phyloP scores from a whole-genome alignment of 345 rosid genomes.

The Draba incana region DNA sequence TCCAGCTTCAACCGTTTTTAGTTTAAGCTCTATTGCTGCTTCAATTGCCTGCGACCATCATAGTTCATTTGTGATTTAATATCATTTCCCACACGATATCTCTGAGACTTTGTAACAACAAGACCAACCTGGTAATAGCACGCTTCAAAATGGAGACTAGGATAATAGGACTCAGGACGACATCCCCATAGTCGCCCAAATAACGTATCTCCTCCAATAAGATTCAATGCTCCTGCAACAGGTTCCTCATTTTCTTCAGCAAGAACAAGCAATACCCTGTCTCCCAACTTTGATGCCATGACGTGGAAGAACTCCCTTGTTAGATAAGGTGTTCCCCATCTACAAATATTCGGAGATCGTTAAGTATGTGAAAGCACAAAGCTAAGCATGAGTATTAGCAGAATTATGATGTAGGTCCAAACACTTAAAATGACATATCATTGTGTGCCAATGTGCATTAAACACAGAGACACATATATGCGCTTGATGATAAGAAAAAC shows the following conservation, averaged over 20 bases:
- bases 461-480: not conserved
- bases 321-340: slow-evolving; percentile 97
- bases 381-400: slow-evolving; percentile 20
- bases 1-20: slow-evolving; percentile 90
- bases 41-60: slow-evolving; percentile 70
- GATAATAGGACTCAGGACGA: slow-evolving; percentile 72
- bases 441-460: not conserved
- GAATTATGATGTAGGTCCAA: not conserved
- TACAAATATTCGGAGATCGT: slow-evolving; percentile 35
- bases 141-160: slow-evolving; percentile 92
- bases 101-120: slow-evolving; percentile 5
- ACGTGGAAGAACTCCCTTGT: slow-evolving; percentile 84
- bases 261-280: slow-evolving; percentile 67
- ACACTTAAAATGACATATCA: not conserved
- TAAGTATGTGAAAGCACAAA: slow-evolving; percentile 6
- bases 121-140: slow-evolving; percentile 91
- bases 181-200: slow-evolving; percentile 99
- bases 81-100: not conserved
- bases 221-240: slow-evolving; percentile 94
- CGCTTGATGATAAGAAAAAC: not conserved
- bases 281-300: slow-evolving; percentile 86
- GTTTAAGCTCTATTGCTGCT: slow-evolving; percentile 83
- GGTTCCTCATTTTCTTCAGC: slow-evolving; percentile 88
- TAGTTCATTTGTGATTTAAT: not conserved
- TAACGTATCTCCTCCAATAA: slow-evolving; percentile 87